Percentiles rank a stretch among this genome's conserved stretches.
These are phyloP conservation scores for Pyronema domesticum DNA, from an alignment of 495 filamentous ascomycete genomes.

Conservation along the genomic window DNA sequence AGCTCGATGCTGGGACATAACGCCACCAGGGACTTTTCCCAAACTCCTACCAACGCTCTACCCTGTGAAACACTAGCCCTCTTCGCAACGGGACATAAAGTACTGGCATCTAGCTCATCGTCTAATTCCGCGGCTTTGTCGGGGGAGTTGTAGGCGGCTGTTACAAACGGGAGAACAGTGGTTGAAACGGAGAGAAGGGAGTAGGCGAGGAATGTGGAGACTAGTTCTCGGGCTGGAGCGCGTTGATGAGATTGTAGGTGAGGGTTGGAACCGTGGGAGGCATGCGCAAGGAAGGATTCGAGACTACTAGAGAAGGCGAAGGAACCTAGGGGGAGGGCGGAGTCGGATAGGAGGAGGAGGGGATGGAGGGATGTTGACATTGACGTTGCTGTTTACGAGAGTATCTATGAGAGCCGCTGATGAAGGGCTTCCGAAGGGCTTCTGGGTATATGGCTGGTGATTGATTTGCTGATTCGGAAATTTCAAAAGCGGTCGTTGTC, in stretches of 20 bases:
- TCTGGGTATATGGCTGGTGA: too few species aligned
- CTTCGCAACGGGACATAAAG: slow-evolving; percentile 70
- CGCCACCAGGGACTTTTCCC: slow-evolving; percentile 40
- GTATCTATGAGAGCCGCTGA: too few species aligned
- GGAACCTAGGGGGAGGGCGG: slow-evolving; percentile 82
- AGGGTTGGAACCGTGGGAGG: slow-evolving; percentile 25
- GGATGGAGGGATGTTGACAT: neutral
- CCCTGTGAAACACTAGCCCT: slow-evolving; percentile 74
- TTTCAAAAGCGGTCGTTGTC: too few species aligned
- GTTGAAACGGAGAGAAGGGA: slow-evolving; percentile 62
- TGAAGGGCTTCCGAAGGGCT: too few species aligned
- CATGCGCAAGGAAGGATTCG: slow-evolving; percentile 81
- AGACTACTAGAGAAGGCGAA: slow-evolving; percentile 93
- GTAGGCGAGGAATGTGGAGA: slow-evolving; percentile 58
- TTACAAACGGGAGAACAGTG: slow-evolving; percentile 68
- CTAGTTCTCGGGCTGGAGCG: slow-evolving; percentile 27
- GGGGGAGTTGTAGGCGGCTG: slow-evolving; percentile 54
- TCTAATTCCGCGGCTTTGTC: slow-evolving; percentile 39
- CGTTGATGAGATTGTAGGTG: slow-evolving; percentile 10
- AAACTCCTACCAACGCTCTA: slow-evolving; percentile 68
- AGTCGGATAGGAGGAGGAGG: slow-evolving; percentile 76
- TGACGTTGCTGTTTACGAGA: too few species aligned
- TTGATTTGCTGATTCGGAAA: too few species aligned
- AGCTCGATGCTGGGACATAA: neutral
- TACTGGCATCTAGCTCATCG: slow-evolving; percentile 70